Conservation (phyloP, 768 basidiomycete species). For the Coprinellus micaceus region DNA sequence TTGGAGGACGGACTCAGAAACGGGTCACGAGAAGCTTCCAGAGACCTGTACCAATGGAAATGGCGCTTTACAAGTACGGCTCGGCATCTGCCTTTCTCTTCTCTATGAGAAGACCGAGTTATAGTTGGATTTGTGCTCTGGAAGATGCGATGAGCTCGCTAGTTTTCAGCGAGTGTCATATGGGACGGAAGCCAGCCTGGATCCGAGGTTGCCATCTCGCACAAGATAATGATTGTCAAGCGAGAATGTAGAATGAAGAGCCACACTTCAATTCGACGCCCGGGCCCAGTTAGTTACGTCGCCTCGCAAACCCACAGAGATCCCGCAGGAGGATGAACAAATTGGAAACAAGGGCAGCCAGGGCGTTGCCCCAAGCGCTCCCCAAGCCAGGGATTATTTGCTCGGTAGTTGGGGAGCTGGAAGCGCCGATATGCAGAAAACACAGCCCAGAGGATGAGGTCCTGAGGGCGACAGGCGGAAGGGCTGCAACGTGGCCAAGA, state of each 20-base stretch:
- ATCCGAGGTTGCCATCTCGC: slow-evolving; percentile 6
- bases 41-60: neutral
- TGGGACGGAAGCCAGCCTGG: neutral
- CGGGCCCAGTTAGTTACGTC: neutral
- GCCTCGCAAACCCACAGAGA: neutral
- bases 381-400: neutral
- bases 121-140: neutral
- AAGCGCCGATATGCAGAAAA: slow-evolving; percentile 17
- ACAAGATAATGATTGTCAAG: slow-evolving; percentile 6
- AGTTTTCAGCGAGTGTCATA: neutral
- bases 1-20: neutral
- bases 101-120: neutral
- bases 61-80: neutral
- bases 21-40: neutral
- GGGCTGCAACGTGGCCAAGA: slow-evolving; percentile 1
- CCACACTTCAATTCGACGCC: neutral
- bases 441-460: slow-evolving; percentile 15
- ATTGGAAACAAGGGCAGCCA: slow-evolving; percentile 10
- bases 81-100: neutral
- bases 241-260: slow-evolving; percentile 6
- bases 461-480: neutral
- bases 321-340: neutral
- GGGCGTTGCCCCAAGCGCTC: neutral
- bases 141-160: slow-evolving; percentile 1
- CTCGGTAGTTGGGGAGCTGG: slow-evolving; percentile 20